phyloP scores from a whole-genome alignment of 2,329 filamentous ascomycete genomes.

The Sclerotinia glacialis region DNA sequence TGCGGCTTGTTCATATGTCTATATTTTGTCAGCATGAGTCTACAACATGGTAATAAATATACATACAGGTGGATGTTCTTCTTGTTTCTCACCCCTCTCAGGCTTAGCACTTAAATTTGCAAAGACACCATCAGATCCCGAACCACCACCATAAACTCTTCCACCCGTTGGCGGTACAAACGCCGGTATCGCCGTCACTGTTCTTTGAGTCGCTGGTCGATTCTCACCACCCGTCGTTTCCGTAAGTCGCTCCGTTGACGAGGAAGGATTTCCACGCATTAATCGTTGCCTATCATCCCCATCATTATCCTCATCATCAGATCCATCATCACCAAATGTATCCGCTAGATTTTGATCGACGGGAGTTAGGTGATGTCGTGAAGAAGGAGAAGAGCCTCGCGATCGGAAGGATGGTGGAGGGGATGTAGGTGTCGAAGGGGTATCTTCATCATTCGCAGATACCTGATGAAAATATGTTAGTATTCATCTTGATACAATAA shows the following conservation, averaged over 20 bases:
- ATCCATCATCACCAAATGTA: slow-evolving; percentile 82
- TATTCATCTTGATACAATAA: slow-evolving; percentile 25
- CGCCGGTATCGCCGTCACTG: slow-evolving; percentile 34
- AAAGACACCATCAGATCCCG: slow-evolving; percentile 92
- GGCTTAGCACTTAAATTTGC: slow-evolving; percentile 92
- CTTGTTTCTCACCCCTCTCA: slow-evolving; percentile 71
- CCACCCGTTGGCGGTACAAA: slow-evolving; percentile 34
- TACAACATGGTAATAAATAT: slow-evolving; percentile 14
- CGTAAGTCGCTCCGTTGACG: slow-evolving; percentile 31
- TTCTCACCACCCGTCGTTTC: slow-evolving; percentile 24
- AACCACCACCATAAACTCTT: slow-evolving; percentile 66
- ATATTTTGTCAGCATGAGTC: slow-evolving; percentile 25
- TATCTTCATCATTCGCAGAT: slow-evolving; percentile 56
- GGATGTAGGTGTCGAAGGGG: slow-evolving; percentile 44
- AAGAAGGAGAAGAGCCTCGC: slow-evolving; percentile 65
- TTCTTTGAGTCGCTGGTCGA: slow-evolving; percentile 32
- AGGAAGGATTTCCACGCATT: slow-evolving; percentile 61
- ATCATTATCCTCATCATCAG: slow-evolving; percentile 68
- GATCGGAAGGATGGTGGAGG: slow-evolving; percentile 86
- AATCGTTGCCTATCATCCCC: slow-evolving; percentile 81
- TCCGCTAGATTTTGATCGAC: slow-evolving; percentile 84
- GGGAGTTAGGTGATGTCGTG: slow-evolving; percentile 43
- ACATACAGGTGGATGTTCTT: slow-evolving; percentile 90
- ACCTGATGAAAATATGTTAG: slow-evolving; percentile 45
- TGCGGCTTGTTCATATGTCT: slow-evolving; percentile 98